Percentiles rank a stretch among this genome's conserved stretches.
These are phyloP conservation scores for Rubia balearica DNA, from an alignment of 305 asterid species.

Conservation along the genomic window DNA sequence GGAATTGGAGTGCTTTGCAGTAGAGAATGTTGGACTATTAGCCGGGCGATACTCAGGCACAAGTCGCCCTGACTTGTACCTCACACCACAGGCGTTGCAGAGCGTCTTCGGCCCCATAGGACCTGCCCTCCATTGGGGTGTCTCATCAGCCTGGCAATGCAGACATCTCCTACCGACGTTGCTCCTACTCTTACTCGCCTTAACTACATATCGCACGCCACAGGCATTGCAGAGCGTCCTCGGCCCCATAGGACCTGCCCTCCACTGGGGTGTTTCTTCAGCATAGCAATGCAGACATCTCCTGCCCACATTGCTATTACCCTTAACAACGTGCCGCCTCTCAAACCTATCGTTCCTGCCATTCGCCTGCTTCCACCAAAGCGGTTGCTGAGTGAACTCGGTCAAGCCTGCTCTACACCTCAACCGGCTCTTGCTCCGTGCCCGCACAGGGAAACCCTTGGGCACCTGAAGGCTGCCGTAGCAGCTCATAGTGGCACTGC, in stretches of 20 bases:
- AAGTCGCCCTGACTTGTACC: slow-evolving; percentile 50
- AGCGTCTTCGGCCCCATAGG: slow-evolving; percentile 55
- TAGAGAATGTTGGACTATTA: slow-evolving; percentile 39
- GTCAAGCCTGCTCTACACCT: slow-evolving; percentile 26
- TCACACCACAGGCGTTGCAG: slow-evolving; percentile 59
- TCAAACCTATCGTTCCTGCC: slow-evolving; percentile 16
- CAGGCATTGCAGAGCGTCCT: slow-evolving; percentile 56
- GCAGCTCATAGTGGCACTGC: slow-evolving; percentile 36
- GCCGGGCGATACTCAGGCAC: slow-evolving; percentile 64
- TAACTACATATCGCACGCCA: slow-evolving; percentile 32
- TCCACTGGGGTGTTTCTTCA: slow-evolving; percentile 55
- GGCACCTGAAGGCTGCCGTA: slow-evolving; percentile 54
- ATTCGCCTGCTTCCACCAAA: slow-evolving; percentile 22
- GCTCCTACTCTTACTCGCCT: slow-evolving; percentile 9
- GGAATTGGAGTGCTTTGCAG: slow-evolving; percentile 41
- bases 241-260: slow-evolving; percentile 58
- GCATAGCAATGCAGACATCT: slow-evolving; percentile 45
- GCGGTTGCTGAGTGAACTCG: slow-evolving; percentile 26
- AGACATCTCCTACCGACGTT: slow-evolving; percentile 49
- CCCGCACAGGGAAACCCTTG: slow-evolving; percentile 37
- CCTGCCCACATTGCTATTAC: slow-evolving; percentile 38
- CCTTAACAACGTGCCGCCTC: slow-evolving; percentile 17
- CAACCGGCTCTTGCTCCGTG: slow-evolving; percentile 47
- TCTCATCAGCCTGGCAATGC: slow-evolving; percentile 45
- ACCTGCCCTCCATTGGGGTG: slow-evolving; percentile 63